A percentile compares a stretch with the other conserved stretches of the same genome.
phyloP scores from a whole-genome alignment of 805 yeast genomes.

The Candida taoyuanica region DNA sequence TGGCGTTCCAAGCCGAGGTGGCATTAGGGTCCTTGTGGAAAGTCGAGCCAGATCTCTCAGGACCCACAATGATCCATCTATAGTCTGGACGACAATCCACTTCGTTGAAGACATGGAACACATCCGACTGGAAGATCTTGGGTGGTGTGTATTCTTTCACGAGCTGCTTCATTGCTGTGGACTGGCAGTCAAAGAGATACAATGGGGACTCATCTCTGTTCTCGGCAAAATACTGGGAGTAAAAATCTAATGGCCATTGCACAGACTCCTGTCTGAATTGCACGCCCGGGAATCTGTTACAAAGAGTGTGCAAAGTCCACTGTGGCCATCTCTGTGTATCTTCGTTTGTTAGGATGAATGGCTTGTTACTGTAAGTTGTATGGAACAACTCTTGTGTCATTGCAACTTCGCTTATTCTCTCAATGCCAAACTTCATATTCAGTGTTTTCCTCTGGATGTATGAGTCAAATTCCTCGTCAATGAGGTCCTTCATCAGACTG shows the following conservation, averaged over 20 bases:
- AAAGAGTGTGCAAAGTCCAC: slow-evolving; percentile 53
- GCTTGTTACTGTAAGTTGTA: slow-evolving; percentile 42
- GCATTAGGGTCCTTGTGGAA: slow-evolving; percentile 92
- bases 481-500: slow-evolving; percentile 42
- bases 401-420: slow-evolving; percentile 42
- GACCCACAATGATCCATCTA: slow-evolving; percentile 89
- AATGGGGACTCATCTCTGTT: slow-evolving; percentile 82
- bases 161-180: slow-evolving; percentile 58
- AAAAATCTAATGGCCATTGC: slow-evolving; percentile 65
- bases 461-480: slow-evolving; percentile 39
- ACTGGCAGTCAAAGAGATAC: slow-evolving; percentile 78
- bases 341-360: slow-evolving; percentile 53
- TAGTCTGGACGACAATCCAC: slow-evolving; percentile 71
- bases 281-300: slow-evolving; percentile 50
- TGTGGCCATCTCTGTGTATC: slow-evolving; percentile 49
- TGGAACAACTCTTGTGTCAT: slow-evolving; percentile 46
- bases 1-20: slow-evolving; percentile 89
- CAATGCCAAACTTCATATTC: slow-evolving; percentile 36
- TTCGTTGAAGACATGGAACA: slow-evolving; percentile 49
- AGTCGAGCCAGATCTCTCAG: slow-evolving; percentile 77
- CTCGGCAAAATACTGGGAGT: slow-evolving; percentile 51
- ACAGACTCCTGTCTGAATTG: slow-evolving; percentile 82
- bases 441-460: slow-evolving; percentile 20
- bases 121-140: slow-evolving; percentile 49
- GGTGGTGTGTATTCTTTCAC: slow-evolving; percentile 53